These are phyloP conservation scores for Isatis lusitanica DNA, from an alignment of 441 rosid species.

Conservation along the genomic window DNA sequence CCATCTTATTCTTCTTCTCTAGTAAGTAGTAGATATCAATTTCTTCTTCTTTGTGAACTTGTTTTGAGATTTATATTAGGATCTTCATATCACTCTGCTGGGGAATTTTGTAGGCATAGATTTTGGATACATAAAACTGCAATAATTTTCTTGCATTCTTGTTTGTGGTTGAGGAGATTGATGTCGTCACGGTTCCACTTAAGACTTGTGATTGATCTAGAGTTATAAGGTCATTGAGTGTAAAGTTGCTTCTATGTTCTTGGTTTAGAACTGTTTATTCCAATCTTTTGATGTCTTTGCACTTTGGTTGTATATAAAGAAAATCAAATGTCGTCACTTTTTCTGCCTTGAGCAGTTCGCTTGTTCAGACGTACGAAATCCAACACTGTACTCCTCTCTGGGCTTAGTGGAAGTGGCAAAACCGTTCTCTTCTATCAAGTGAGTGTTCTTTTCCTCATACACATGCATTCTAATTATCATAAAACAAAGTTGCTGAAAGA, in stretches of 20 bases:
- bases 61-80: background rate
- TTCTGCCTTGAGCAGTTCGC: constrained; percentile 46
- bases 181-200: background rate
- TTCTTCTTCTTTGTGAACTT: background rate
- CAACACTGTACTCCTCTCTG: constrained; percentile 69
- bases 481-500: background rate
- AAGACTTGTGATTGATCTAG: background rate
- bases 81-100: no score
- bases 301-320: background rate
- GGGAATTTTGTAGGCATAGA: background rate
- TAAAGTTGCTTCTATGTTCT: background rate
- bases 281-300: background rate
- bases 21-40: constrained; percentile 39
- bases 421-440: constrained; percentile 83
- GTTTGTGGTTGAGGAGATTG: background rate
- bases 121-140: background rate
- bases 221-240: background rate
- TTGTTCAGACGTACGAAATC: constrained; percentile 61
- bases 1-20: constrained; percentile 51
- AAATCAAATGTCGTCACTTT: background rate
- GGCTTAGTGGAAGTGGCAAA: constrained; percentile 81
- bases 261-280: background rate
- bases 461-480: background rate
- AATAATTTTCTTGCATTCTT: background rate
- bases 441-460: constrained; percentile 23